phyloP scores from a whole-genome alignment of 2,329 filamentous ascomycete genomes.

The Huntiella omanensis region DNA sequence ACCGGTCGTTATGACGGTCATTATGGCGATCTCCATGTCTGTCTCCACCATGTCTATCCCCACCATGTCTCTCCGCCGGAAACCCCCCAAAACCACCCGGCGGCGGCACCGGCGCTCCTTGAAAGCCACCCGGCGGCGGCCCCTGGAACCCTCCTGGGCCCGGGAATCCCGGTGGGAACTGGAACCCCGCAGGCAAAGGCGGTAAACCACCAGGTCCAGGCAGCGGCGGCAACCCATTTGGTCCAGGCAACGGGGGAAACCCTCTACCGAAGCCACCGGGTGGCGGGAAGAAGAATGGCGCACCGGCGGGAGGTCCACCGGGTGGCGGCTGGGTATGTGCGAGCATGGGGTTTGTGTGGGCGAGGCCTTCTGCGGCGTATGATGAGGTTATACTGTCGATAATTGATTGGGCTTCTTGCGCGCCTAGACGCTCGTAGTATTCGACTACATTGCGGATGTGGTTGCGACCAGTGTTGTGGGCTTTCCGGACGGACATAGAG shows the following conservation, averaged over 20 bases:
- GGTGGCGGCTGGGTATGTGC: slow-evolving; percentile 42
- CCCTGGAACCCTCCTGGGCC: slow-evolving; percentile 14
- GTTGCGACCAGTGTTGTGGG: slow-evolving; percentile 91
- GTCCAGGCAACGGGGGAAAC: slow-evolving; percentile 20
- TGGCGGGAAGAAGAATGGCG: slow-evolving; percentile 18
- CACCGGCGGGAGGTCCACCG: slow-evolving; percentile 18
- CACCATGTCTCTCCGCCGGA: too few relatives aligned
- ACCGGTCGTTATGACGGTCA: too few relatives aligned
- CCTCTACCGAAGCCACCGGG: slow-evolving; percentile 18
- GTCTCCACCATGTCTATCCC: too few relatives aligned
- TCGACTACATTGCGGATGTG: slow-evolving; percentile 94
- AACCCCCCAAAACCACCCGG: too few relatives aligned
- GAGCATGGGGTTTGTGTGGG: slow-evolving; percentile 69
- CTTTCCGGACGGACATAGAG: slow-evolving; percentile 98
- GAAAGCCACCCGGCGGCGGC: slow-evolving; percentile 14
- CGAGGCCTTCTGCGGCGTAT: slow-evolving; percentile 85
- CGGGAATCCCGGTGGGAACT: slow-evolving; percentile 15
- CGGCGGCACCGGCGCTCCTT: neutral
- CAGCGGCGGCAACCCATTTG: neutral
- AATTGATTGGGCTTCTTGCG: slow-evolving; percentile 94
- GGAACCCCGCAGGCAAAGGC: neutral
- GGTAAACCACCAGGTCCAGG: neutral
- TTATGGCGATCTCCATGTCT: too few relatives aligned
- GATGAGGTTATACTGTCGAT: slow-evolving; percentile 96
- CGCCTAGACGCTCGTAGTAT: slow-evolving; percentile 98